A percentile compares a stretch with the other conserved stretches of the same genome.
These are phyloP conservation scores for Adansonia grandidieri DNA, from an alignment of 441 rosid genomes.

Conservation along the genomic window DNA sequence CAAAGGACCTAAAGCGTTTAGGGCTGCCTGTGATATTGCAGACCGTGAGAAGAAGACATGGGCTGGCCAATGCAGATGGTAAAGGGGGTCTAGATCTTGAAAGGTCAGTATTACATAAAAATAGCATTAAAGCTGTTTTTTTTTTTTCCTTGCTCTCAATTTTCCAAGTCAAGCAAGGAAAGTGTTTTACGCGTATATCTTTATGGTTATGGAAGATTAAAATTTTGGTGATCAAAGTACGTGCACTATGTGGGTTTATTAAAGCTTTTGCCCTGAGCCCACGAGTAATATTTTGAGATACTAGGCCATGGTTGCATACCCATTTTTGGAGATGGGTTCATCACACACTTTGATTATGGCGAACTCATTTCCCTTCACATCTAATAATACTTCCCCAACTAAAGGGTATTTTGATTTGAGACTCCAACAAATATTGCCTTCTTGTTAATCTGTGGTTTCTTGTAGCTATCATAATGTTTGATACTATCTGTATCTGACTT, in stretches of 20 bases:
- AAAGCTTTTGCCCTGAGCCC: neutral
- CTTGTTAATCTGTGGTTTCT: neutral
- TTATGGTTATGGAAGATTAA: neutral
- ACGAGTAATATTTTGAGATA: neutral
- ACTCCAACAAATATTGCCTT: neutral
- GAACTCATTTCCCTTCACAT: neutral
- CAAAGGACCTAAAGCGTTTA: constrained; percentile 9
- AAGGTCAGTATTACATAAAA: constrained; percentile 34
- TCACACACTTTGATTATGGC: neutral
- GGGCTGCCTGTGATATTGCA: constrained; percentile 29
- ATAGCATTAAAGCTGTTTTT: neutral
- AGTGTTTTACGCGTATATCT: neutral
- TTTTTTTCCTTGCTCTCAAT: neutral
- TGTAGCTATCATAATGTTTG: neutral
- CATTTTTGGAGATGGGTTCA: neutral
- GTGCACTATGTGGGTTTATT: neutral
- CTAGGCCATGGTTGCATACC: neutral
- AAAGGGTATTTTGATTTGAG: neutral
- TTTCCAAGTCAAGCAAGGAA: neutral
- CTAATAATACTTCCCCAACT: neutral
- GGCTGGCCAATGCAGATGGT: constrained; percentile 15
- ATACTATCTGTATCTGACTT: neutral
- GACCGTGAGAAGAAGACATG: constrained; percentile 21
- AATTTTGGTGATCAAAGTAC: neutral
- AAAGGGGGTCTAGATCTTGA: constrained; percentile 27